These are phyloP conservation scores for Thermochaetoides thermophila DNA, from an alignment of 495 filamentous ascomycete genomes.

Conservation along the genomic window DNA sequence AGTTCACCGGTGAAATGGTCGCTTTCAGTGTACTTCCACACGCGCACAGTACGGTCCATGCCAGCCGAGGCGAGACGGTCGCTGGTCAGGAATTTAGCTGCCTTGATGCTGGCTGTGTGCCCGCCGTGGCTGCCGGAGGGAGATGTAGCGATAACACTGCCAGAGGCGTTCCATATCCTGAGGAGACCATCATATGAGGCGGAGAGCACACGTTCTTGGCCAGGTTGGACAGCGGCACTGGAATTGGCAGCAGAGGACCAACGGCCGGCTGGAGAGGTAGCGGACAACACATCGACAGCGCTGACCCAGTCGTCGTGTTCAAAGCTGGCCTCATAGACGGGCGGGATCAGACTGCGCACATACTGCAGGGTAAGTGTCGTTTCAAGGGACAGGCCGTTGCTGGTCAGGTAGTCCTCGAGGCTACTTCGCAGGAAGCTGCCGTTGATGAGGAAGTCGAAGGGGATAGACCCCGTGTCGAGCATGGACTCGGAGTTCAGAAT, in stretches of 20 bases:
- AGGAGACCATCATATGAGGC: constrained; percentile 81
- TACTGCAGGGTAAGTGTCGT: constrained; percentile 80
- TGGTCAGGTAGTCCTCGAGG: constrained; percentile 74
- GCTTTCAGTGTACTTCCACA: constrained; percentile 73
- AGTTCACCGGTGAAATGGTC: constrained; percentile 48
- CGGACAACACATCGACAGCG: constrained; percentile 71
- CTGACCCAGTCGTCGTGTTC: constrained; percentile 96
- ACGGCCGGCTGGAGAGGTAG: constrained; percentile 43
- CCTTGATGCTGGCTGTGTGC: constrained; percentile 61
- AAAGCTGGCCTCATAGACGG: constrained; percentile 70
- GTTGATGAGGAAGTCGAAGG: constrained; percentile 91
- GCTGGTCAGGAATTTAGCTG: constrained; percentile 64
- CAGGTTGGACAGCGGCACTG: constrained; percentile 25
- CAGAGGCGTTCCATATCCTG: constrained; percentile 77
- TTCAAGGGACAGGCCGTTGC: constrained; percentile 77
- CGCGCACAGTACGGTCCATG: constrained; percentile 64
- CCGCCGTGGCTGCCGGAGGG: constrained; percentile 46
- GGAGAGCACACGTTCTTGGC: constrained; percentile 55
- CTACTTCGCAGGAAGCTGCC: constrained; percentile 79
- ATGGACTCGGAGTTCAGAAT: constrained; percentile 78
- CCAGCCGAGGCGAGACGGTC: constrained; percentile 64
- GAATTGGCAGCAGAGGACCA: no score
- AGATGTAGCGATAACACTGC: constrained; percentile 59
- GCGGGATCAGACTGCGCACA: constrained; percentile 78
- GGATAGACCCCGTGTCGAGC: constrained; percentile 66